Evolutionary conservation across 2,329 filamentous ascomycete species (phyloP).

Genomic region (Ophiostoma novo-ulmi): DNA sequence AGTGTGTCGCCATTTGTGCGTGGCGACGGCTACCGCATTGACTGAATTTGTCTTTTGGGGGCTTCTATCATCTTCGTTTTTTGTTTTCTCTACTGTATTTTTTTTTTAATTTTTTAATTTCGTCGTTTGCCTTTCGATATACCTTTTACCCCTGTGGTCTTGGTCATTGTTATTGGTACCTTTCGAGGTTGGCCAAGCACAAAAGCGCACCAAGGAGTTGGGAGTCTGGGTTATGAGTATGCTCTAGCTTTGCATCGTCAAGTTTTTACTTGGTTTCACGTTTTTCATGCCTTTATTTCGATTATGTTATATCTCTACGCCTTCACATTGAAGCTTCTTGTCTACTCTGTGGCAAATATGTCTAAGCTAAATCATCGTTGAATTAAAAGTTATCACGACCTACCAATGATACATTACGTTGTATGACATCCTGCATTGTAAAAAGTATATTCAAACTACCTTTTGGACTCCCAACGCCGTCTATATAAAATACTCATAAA

Average conservation of each 20-base stretch:
- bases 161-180: not conserved
- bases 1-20: conserved; percentile 37
- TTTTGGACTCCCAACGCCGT: conserved; percentile 9
- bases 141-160: not conserved
- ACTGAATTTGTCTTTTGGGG: conserved; percentile 31
- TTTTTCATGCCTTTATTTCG: not conserved
- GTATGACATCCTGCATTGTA: not conserved
- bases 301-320: not conserved
- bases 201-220: conserved; percentile 11
- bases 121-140: not conserved
- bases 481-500: not conserved
- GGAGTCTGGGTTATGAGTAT: not conserved
- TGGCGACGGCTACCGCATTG: conserved; percentile 41
- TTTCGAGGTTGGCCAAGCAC: not conserved
- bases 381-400: not conserved
- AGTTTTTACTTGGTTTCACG: not conserved
- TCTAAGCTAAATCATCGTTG: not conserved
- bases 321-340: not conserved
- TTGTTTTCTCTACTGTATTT: not conserved
- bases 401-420: not conserved
- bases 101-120: not conserved
- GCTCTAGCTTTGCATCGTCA: not conserved
- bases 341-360: not conserved
- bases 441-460: not conserved
- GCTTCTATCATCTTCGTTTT: not conserved